Base-by-base conservation (phyloP, 139 green algal species). In the Chlamydomonas urium region DNA sequence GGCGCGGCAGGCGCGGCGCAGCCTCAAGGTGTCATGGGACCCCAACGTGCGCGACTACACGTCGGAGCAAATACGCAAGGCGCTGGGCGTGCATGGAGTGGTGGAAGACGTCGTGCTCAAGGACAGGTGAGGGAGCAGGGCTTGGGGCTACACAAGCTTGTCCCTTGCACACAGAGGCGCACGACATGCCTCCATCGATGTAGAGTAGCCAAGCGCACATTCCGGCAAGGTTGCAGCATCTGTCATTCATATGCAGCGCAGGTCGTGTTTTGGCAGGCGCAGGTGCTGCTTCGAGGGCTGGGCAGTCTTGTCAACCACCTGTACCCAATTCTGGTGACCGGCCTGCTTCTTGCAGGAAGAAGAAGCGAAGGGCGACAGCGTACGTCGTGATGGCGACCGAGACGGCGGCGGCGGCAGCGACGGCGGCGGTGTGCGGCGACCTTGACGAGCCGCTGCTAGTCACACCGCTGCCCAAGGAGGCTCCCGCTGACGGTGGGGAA, bases 1-100 rank as follows among this genome's bases (percentile, higher is more conserved):
- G 36, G 2, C 31, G 38, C 38, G 67, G 67, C 26, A 5, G 5
- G 65, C 36, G 26, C 24, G 38, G 24, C 66, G 77, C 3, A 83
- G 57, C 23, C 38, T 83, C 35, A 83, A 84, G 57, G 78, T 84
- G 33, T 57, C 63, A 0, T 84, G 78, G 78, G 73, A 84, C 28
- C 69, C 78, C 26, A 59, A 24, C 3, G 50, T 28, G 29, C 59
- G 66, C 2, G 65, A 81, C 32, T 84, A 84, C 71, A 37, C 31
- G 4, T 37, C 38, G 1, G 38, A 84, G n/a, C 69, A 80, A 50
- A 38, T 84, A 26, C 69, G 79, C 5, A 1, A 14, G 8, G 73
- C 74, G 33, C 74, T 84, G 23, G 32, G 31, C 1, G 58, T 28
- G 1, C 71, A 79, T 70, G 79, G 74, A 0, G 33, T 10, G 8